Evolutionary conservation across 345 rosid genomes (phyloP).

Genomic region (Salix arbutifolia): DNA sequence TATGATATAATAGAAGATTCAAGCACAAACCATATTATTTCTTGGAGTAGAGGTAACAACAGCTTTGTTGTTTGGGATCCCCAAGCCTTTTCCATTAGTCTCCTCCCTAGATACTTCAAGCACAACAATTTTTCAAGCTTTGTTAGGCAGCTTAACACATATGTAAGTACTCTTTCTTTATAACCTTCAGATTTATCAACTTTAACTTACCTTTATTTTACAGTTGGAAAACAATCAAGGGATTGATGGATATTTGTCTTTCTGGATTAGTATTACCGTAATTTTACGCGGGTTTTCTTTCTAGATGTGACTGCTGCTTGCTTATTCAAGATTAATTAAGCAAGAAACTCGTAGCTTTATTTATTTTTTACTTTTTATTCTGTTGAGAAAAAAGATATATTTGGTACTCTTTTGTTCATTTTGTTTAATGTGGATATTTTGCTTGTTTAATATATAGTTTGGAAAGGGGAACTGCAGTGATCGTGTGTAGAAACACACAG

Average conservation of each 20-base stretch:
- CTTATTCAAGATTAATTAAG: constrained; percentile 5
- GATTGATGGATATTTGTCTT: background rate
- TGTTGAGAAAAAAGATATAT: constrained; percentile 1
- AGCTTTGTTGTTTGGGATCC: constrained; percentile 78
- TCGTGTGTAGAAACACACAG: background rate
- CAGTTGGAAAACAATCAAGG: background rate
- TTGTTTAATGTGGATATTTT: constrained; percentile 18
- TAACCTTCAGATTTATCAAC: background rate
- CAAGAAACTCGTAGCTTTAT: background rate
- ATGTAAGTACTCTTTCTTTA: constrained; percentile 14
- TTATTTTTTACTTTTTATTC: background rate
- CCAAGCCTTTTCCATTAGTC: constrained; percentile 27
- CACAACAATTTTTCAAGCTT: constrained; percentile 36
- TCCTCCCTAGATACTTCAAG: constrained; percentile 34
- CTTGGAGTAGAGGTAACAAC: constrained; percentile 65
- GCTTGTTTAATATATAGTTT: constrained; percentile 2
- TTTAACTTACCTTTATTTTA: background rate
- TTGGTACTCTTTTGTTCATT: background rate
- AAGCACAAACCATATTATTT: constrained; percentile 52
- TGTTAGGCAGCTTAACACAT: constrained; percentile 36
- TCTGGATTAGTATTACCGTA: background rate
- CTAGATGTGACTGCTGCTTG: background rate
- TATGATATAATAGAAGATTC: constrained; percentile 63
- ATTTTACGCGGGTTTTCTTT: constrained; percentile 6
- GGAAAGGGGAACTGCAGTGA: background rate